Base-by-base conservation (phyloP, 106 monocot genomes). In the Dendrobium huoshanense region DNA sequence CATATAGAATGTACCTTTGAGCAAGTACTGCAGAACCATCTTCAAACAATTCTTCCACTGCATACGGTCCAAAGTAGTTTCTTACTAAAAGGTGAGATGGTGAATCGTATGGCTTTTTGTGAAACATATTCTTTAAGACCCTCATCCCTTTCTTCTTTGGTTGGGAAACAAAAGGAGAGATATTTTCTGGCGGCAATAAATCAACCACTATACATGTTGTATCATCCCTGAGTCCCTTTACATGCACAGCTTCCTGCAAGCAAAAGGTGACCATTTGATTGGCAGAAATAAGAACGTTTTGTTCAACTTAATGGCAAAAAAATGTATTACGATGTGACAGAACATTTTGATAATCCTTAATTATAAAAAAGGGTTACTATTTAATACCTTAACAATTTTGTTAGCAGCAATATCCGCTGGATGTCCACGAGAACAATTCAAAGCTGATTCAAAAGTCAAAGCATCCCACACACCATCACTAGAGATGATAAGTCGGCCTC, bases 401-500 rank as follows among this genome's bases (percentile, higher is more conserved):
- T 67, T 77, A 25, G 95, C 95, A 29, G 95, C 90, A 77, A 56
- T 81, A 73, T 89, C 90, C 78, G 92, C 58, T 18, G 88, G 81
- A 73, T 90, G 68, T n/a, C 95, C 95, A 75, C 90, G 90, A 79
- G 77, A 90, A 73, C 87, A 92, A 64, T 74, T 92, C 43, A 95
- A 11, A 67, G 90, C 89, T 55, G 79, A 44, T 80, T 95, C 95
- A 81, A 73, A 73, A 77, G 77, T 80, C 72, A 95, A 81, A 84
- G 87, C 95, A 89, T 95, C 95, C 95, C 95, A 95, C 48, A 95
- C 95, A 73, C 95, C 95, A 85, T 95, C 95, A 82, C 95, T 95
- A 79, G 90, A 88, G 75, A 95, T 95, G 81, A 95, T 86, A 79
- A 95, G 79, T 16, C 95, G 88, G 25, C 92, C 95, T 55, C 95